Base-by-base conservation (phyloP, 108 stramenopile genomes). In the Nitzschia sp. region DNA sequence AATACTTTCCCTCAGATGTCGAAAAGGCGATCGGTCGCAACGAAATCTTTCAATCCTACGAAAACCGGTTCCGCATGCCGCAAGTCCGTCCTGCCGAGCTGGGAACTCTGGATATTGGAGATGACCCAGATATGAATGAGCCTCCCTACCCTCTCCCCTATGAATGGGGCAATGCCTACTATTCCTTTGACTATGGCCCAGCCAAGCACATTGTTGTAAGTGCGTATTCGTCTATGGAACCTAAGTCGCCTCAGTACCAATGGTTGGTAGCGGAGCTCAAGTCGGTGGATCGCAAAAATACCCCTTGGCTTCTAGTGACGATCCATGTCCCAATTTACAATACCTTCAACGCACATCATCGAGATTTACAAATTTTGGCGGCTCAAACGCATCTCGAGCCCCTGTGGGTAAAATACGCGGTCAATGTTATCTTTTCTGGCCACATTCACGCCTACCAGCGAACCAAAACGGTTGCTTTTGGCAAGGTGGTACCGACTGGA, bases 401-500 rank as follows among this genome's bases (percentile, higher is more conserved):
- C 0, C 55, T 96, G 25, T 69, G 94, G 57, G 60, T 83, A 32
- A 58, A 84, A 54, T 66, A 94, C 62, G 54, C 61, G 31, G 96
- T 96, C 25, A 93, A 97, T 74, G 45, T 93, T 26, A 89, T 91
- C 0, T 71, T 97, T 50, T 63, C 79, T 21, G 96, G 94, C n/a
- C 96, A 97, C 76, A 80, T 94, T 45, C 96, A 97, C 82, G 90
- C 90, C 31, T 95, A 93, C 64, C 72, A 83, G 62, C 80, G 94
- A 5, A 83, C 88, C 48, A 76, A 75, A 8, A 77, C 88, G 1
- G 69, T 73, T 26, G 50, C 78, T 56, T 76, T 72, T 50, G 52
- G 72, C 15, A 23, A 57, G 36, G 19, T 48, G 25, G 21, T 22
- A 2, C 57, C 66, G 8, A 69, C 56, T 41, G 92, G 85, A 16